Evolutionary conservation across 2,329 filamentous ascomycete genomes (phyloP).

Genomic region (Lachnellula occidentalis): DNA sequence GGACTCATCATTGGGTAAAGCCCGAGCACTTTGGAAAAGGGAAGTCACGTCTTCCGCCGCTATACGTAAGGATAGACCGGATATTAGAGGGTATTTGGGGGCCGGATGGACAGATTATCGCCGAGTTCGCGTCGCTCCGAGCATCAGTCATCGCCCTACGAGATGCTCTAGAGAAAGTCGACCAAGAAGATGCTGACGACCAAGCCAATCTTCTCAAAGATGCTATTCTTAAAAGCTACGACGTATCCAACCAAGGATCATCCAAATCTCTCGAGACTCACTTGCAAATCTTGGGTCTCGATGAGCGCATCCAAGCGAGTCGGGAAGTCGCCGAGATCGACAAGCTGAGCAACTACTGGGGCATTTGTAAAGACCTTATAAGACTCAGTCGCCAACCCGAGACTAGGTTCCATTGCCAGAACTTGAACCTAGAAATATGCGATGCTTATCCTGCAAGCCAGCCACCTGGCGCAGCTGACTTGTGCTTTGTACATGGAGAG

Average conservation of each 20-base stretch:
- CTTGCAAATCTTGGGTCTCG: neutral
- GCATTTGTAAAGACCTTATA: conserved; percentile 11
- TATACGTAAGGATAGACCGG: neutral
- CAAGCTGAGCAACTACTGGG: conserved; percentile 10
- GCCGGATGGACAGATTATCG: neutral
- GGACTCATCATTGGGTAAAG: neutral
- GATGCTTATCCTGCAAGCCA: neutral
- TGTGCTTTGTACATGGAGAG: conserved; percentile 41
- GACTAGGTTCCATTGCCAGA: neutral
- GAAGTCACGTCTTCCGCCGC: neutral
- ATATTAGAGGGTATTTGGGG: neutral
- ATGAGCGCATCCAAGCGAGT: neutral
- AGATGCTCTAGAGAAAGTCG: neutral
- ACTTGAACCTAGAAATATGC: neutral
- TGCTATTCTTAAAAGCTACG: conserved; percentile 1
- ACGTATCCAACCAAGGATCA: neutral
- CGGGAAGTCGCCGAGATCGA: conserved; percentile 10
- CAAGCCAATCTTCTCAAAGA: neutral
- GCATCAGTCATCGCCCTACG: neutral
- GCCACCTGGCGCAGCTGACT: neutral
- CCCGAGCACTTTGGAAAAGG: neutral
- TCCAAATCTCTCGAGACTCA: conserved; percentile 3
- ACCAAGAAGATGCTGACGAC: neutral
- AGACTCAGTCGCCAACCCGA: conserved; percentile 1
- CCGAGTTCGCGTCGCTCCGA: neutral